phyloP scores from a whole-genome alignment of 345 rosid genomes.

The Orychophragmus violaceus region DNA sequence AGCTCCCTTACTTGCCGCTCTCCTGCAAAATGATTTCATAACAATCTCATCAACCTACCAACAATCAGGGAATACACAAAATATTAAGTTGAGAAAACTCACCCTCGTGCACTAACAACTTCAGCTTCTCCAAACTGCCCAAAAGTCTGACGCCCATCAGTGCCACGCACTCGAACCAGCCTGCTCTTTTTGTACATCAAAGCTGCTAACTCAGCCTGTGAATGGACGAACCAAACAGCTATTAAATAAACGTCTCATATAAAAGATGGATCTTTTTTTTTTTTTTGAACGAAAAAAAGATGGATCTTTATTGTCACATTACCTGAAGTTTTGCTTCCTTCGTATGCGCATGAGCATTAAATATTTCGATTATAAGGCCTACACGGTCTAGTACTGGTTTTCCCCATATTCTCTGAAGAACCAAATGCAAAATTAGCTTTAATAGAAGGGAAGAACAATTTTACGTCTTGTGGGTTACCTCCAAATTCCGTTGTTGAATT shows the following conservation, averaged over 20 bases:
- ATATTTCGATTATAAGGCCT: slow-evolving; percentile 90
- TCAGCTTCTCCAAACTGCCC: slow-evolving; percentile 86
- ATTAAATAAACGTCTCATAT: too few relatives aligned
- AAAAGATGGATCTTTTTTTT: background rate
- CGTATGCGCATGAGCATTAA: slow-evolving; percentile 91
- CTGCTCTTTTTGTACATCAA: slow-evolving; percentile 81
- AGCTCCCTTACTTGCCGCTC: slow-evolving; percentile 76
- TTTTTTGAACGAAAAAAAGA: too few relatives aligned
- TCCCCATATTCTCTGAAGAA: slow-evolving; percentile 56
- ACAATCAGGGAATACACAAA: background rate
- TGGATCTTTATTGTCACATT: background rate
- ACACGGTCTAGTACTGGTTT: slow-evolving; percentile 89
- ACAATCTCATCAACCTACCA: background rate
- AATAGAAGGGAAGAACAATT: background rate
- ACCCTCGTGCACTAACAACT: slow-evolving; percentile 99
- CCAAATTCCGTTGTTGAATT: slow-evolving; percentile 86
- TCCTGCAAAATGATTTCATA: slow-evolving; percentile 45
- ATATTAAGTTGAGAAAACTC: slow-evolving; percentile 19
- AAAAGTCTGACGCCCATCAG: slow-evolving; percentile 64
- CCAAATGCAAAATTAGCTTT: slow-evolving; percentile 2
- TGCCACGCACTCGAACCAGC: slow-evolving; percentile 82
- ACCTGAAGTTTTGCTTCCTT: slow-evolving; percentile 97
- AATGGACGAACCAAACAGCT: slow-evolving; percentile 3
- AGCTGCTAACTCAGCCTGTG: slow-evolving; percentile 89
- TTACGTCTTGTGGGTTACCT: slow-evolving; percentile 36